Base-by-base conservation (phyloP, 192 early-diverging fungal genomes). In the Mortierella antarctica region DNA sequence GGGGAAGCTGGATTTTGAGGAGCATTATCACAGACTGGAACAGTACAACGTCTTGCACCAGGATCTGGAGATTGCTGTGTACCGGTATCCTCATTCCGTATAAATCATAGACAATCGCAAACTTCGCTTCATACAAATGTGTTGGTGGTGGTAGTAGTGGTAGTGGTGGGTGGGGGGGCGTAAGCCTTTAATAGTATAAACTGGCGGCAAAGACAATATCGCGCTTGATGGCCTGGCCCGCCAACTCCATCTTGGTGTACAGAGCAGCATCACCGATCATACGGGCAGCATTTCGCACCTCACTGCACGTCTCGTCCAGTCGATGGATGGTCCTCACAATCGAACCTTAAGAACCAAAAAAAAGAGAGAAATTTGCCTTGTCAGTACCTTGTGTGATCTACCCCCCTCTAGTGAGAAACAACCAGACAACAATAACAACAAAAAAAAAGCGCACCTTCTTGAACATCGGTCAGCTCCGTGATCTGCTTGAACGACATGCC, bases 171-270 rank as follows among this genome's bases (percentile, higher is more conserved):
- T 18, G 9, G 20, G 5, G 0, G 21, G 8, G 0, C 13, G 9
- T 6, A 56, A 2, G 31, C 31, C 6, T 10, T 64, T 66, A 66
- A 44, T 66, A 66, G n/a, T 66, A 66, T 70, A 99, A 88, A 61
- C 93, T 94, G 10, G 94, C 93, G 8, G 97, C 95, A 94, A 97
- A 98, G 39, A 99, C 96, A 85, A 99, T 97, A 74, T 97, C 96
- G 65, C 96, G 90, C 65, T 95, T 91, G 82, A 99, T 97, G 52
- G 90, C 80, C 67, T 92, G 90, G 51, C 91, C 87, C 12, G 96
- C 96, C 21, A 93, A 87, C 76, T 98, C 94, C 92, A 99, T 97
- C 83, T 97, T 99, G 21, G 89, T 89, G 82, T 90, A 96, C 54
- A 99, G 86, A 45, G 86, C 86, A 2, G 92, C 87, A 73, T 98